Evolutionary conservation across 2,329 filamentous ascomycete genomes (phyloP), one percentile per base, ranked within the genome.

Genomic region (Epichloe scottii): DNA sequence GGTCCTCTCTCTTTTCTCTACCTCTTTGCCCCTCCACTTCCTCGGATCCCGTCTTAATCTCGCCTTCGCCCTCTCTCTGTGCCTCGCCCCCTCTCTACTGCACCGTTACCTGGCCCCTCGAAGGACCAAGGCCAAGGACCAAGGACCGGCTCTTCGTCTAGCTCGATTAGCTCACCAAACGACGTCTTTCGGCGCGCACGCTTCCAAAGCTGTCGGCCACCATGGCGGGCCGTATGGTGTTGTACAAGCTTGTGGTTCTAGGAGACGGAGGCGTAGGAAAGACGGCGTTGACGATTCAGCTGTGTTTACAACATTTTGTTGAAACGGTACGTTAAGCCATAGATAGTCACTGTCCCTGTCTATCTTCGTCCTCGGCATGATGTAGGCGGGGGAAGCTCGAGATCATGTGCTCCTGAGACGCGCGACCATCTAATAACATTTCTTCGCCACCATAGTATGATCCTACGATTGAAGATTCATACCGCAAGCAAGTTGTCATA

Each of bases 221-320:
- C 68, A 93, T 93, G 88, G 83, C 87, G 72, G 87, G 87, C 64
- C 90, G 91, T 77, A 94, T 94, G 89, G 90, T 89, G 66, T 74
- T 95, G 68, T 94, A 95, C 76, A 95, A 95, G 73, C 73, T 95
- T 78, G 89, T 95, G 80, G 89, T 95, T 72, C 75, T 95, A 57
- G 90, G 89, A 62, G 89, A 95, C 68, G 89, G 89, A 72, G 89
- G 89, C 71, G 89, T 95, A 55, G 89, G 89, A 61, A 95, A 95
- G 72, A 95, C 89, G 48, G 89, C 89, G 63, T 75, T 95, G 66
- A 95, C 89, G 53, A 95, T 95, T 66, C 89, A 98, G 82, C 78
- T 98, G 62, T 97, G 93, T 69, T 74, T 97, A 64, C 94, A 97
- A 71, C 93, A 98, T 71, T 98, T 98, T 68, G 90, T 97, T 63